Conservation (phyloP, 257 asterid species). For the Nicotiana noctiflora region DNA sequence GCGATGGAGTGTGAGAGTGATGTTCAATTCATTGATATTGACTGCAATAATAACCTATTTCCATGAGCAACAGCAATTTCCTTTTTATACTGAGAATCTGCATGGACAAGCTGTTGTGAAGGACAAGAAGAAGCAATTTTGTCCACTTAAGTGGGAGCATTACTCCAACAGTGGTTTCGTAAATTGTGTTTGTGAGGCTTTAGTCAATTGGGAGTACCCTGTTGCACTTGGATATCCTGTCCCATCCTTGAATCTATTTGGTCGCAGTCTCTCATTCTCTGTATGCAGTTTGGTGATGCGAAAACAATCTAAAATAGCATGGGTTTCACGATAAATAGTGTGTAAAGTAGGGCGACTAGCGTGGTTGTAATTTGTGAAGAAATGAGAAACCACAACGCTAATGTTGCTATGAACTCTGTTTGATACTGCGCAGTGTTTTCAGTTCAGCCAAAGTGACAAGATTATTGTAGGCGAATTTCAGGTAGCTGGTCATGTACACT, state of each 20-base stretch:
- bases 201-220: constrained; percentile 51
- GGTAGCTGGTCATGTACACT: too few relatives aligned
- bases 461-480: too few relatives aligned
- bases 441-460: too few relatives aligned
- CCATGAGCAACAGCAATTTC: constrained; percentile 25
- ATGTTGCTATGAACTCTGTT: background rate
- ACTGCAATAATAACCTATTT: constrained; percentile 57
- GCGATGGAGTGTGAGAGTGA: background rate
- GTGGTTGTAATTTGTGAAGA: background rate
- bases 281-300: constrained; percentile 63
- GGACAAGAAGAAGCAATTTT: constrained; percentile 26
- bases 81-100: constrained; percentile 22
- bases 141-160: constrained; percentile 44
- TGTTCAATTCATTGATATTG: constrained; percentile 55
- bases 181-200: constrained; percentile 19
- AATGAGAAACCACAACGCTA: background rate
- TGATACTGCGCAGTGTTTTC: background rate
- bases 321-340: too few relatives aligned
- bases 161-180: constrained; percentile 21
- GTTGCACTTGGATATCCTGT: constrained; percentile 75
- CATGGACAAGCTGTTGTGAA: constrained; percentile 11
- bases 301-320: constrained; percentile 23
- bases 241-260: constrained; percentile 73
- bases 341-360: background rate
- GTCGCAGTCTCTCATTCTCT: constrained; percentile 97